Base-by-base conservation (phyloP, 495 filamentous ascomycete genomes). In the Cercophora scortea region DNA sequence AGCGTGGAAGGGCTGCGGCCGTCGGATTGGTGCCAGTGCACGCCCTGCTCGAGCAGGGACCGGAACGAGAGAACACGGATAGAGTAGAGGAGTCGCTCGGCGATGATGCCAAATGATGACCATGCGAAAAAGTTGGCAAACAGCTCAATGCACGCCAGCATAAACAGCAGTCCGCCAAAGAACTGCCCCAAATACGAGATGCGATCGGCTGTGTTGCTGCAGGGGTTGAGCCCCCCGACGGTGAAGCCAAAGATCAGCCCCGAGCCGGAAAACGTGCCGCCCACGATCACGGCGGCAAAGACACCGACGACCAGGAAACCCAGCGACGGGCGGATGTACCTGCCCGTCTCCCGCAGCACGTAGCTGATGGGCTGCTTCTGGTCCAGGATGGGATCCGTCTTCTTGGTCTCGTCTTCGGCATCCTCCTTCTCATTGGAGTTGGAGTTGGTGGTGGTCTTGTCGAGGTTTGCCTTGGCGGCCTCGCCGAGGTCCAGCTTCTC, bases 131-230 rank as follows among this genome's bases (percentile, higher is more conserved):
- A 74, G 59, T 85, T 84, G 11, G 81, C 81, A 42, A 89, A 57
- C 49, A 94, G 79, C 59, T 86, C 81, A 17, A 81, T 73, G 42
- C 92, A 65, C 8, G 86, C 91, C 18, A 95, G 79, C 78, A 95
- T 88, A 16, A 96, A 79, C 66, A 90, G 95, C 86, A 96, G 91
- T 47, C 81, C 64, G 36, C 80, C 81, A 87, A 90, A 96, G 66
- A 95, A 95, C 58, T 90, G 78, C 40, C 80, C 82, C 44, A 84
- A 78, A 9, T 78, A 73, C 38, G 83, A 78, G 18, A 91, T 51
- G 32, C 63, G 56, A 2, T 49, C 53, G 0, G 32, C 13, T 32
- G 46, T 49, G 34, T 55, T 61, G 38, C 57, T 65, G 38, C 48
- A 64, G 0, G 67, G 64, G 33, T 61, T 68, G 50, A 72, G 57